A percentile compares a stretch with the other conserved stretches of the same genome.
These are phyloP conservation scores for Kwoniella dejecticola DNA, from an alignment of 768 basidiomycete species.

Conservation along the genomic window DNA sequence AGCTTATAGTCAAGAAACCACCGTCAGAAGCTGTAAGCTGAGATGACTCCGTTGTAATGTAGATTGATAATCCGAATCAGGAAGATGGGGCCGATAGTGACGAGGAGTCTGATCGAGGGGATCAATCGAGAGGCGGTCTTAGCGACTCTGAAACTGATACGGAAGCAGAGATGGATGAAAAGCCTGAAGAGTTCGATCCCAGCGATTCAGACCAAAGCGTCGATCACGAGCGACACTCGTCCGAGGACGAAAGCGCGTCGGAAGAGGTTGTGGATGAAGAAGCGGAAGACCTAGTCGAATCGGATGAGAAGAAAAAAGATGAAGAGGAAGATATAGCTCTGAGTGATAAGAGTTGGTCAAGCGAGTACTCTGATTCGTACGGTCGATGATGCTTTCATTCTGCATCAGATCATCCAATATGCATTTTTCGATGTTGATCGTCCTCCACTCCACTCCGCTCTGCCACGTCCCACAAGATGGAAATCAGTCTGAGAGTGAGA, in stretches of 20 bases:
- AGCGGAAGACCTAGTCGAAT: constrained; percentile 2
- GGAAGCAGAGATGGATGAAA: background rate
- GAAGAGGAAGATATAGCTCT: background rate
- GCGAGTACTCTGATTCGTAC: background rate
- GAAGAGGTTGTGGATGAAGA: no score
- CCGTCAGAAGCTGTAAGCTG: no score
- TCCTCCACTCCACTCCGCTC: no score
- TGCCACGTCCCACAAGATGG: no score
- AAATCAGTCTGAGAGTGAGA: background rate
- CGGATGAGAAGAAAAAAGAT: constrained; percentile 11
- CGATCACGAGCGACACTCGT: no score
- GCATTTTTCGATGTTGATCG: no score
- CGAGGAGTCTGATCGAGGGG: constrained; percentile 14
- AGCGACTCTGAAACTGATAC: background rate
- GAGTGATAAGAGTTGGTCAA: background rate
- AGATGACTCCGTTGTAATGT: no score
- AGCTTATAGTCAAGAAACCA: no score
- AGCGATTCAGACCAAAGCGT: background rate
- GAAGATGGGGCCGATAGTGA: background rate
- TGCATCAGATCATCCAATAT: no score
- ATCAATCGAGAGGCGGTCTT: background rate
- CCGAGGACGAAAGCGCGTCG: constrained; percentile 4
- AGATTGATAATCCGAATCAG: constrained; percentile 25
- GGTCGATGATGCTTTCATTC: background rate
- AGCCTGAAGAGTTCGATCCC: background rate